Evolutionary conservation across 2,329 filamentous ascomycete species (phyloP), one percentile per base, ranked within the genome.

Genomic region (Coniochaeta hoffmannii): DNA sequence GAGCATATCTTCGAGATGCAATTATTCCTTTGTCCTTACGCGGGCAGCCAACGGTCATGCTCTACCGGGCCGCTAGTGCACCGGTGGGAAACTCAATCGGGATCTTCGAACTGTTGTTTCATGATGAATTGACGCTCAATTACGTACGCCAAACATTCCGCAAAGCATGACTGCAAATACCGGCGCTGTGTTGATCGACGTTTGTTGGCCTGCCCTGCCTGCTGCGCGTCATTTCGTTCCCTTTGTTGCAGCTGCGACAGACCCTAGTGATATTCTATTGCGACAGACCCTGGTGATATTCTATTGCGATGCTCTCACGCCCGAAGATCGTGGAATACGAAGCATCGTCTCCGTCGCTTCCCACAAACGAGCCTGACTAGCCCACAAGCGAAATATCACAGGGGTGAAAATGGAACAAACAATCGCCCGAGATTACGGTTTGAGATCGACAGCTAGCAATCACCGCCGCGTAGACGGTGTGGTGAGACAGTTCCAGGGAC

Each of bases 381-480:
- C 17, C 4, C 24, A 17, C 41, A 46, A 46, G 19, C 22, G 41
- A 46, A 15, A 14, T 26, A 22, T 26, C 41, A 46, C 22, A 22
- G 41, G 41, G 41, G 36, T 7, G 9, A 28, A 19, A 22, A 15
- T 26, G 41, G 22, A 46, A 46, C 22, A 11, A 46, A 28, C 41
- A 46, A 28, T 46, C 4, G 49, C 30, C 49, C 49, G 30, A 51
- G 5, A 51, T 51, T 51, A 51, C 49, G 49, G 49, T 12, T 24
- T 32, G 31, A 12, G 49, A 51, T 51, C 49, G 49, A 51, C 49
- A 51, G 31, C 49, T 34, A 50, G 19, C 44, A 50, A 12, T 50
- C 44, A 24, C n/a, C 22, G 28, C 12, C 49, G 49, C 22, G 28
- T 17, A 26, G 28, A n/a, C 49, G 49, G 41, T 28, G 41, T 26